A percentile compares a stretch with the other conserved stretches of the same genome.
These are phyloP conservation scores for Brassica rapa DNA, from an alignment of 345 rosid species.

Conservation along the genomic window DNA sequence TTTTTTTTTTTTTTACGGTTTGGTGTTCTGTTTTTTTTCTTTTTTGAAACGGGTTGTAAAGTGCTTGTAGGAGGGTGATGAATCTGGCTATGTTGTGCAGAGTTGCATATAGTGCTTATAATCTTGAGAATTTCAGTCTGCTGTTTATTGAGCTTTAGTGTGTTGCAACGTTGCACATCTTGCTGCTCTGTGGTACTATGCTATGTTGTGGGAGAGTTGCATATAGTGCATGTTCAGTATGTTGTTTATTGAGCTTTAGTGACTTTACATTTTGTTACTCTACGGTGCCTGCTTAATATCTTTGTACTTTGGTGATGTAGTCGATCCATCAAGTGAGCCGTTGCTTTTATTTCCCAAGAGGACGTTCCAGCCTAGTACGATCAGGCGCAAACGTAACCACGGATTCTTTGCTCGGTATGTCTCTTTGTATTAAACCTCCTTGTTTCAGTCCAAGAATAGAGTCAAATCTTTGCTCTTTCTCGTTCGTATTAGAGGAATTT, in stretches of 20 bases:
- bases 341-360: constrained; percentile 74
- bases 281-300: neutral
- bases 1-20: neutral
- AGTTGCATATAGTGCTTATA: neutral
- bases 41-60: neutral
- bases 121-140: neutral
- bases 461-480: neutral
- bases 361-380: constrained; percentile 85
- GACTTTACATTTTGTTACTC: neutral
- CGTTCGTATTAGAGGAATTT: neutral
- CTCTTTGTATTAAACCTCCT: neutral
- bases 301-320: constrained; percentile 43
- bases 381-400: constrained; percentile 83
- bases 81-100: neutral
- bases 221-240: neutral
- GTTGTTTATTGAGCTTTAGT: neutral
- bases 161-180: neutral
- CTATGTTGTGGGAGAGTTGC: neutral
- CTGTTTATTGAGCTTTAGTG: neutral
- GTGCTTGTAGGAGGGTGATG: neutral
- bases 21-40: neutral
- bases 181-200: neutral
- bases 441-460: neutral
- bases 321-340: constrained; percentile 68
- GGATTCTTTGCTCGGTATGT: constrained; percentile 89